Base-by-base conservation (phyloP, 768 basidiomycete genomes). In the Pleurotus tuber-regium region DNA sequence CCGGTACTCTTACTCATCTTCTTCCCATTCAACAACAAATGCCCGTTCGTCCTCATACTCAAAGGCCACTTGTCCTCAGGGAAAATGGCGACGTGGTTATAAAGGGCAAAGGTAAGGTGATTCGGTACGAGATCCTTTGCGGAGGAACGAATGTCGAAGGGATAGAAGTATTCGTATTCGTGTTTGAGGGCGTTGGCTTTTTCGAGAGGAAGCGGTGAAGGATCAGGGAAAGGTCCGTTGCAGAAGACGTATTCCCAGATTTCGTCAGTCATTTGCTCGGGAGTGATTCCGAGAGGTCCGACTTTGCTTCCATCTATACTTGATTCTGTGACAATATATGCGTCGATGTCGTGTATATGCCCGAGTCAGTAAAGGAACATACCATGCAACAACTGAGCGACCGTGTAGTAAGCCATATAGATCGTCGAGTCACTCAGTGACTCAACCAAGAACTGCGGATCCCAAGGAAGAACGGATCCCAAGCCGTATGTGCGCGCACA, bases 1-100 rank as follows among this genome's bases (percentile, higher is more conserved):
- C 97, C 97, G 39, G 88, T 94, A 66, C 88, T 90, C 80, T 98
- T 99, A 33, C 85, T 87, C 97, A 99, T 99, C 77, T 98, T 99
- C 77, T 94, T 88, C 16, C 96, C 95, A 68, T 99, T 98, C 67
- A 99, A 67, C 86, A 93, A 86, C 75, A 99, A 68, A 65, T 98
- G 96, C 0, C 97, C 97, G 63, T 99, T 99, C 40, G 90, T 86
- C 21, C 97, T 88, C 77, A 99, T 92, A 63, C 90, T 85, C 61
- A 82, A 62, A 0, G 97, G 96, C 90, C 90, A 93, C 67, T 90
- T 89, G 63, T 90, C 82, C 59, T 85, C 78, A 51, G 92, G 86
- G 81, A 98, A 98, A 36, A 98, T 68, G 4, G 97, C 95, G n/a
- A 88, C 86, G 68, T 99, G 97, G 63, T 87, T 88, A 76, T 99